Evolutionary conservation across 306 rosid genomes (phyloP), one percentile per base, ranked within the genome.

Genomic region (Fragaria ananassa): DNA sequence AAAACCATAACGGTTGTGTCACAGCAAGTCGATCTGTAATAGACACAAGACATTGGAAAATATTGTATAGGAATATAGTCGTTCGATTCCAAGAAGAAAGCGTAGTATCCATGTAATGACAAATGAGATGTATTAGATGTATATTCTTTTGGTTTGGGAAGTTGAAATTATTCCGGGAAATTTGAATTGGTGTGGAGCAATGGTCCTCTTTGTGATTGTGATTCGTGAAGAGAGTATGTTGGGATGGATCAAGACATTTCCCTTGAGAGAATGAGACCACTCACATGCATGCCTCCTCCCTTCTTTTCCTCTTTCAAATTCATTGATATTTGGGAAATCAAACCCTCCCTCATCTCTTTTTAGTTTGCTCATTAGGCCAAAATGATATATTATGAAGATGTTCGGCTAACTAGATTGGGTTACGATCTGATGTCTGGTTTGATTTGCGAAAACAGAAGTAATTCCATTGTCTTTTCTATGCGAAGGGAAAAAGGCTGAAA

Each of bases 221-320:
- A 76, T 63, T 63, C 66, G 39, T 62, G 68, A 62, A 62, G 68
- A 64, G 70, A 63, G 8, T 21, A 54, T 76, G 84, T 81, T 65
- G 78, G 81, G 23, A 60, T 53, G 46, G 57, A 29, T 53, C 70
- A 53, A 71, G 84, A 81, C 84, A 81, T 39, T 76, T 44, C 57
- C 35, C 78, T 81, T 54, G 81, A 71, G 72, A 45, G 64, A 41
- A 46, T 71, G 74, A 71, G 69, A 71, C 50, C 23, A 6, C 69
- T 65, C 84, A 81, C 84, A 76, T 81, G 84, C 84, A 76, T 81
- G 84, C 42, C 70, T 34, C 39, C 46, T 64, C 68, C 68, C 51
- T 39, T 29, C 71, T 65, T 73, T 79, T 63, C 29, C 73, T 64
- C 3, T 21, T 25, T 10, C 68, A 91, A 53, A 72, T 72, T 72